Conservation (phyloP, 768 basidiomycete species). For the Pleurotus eryngii region DNA sequence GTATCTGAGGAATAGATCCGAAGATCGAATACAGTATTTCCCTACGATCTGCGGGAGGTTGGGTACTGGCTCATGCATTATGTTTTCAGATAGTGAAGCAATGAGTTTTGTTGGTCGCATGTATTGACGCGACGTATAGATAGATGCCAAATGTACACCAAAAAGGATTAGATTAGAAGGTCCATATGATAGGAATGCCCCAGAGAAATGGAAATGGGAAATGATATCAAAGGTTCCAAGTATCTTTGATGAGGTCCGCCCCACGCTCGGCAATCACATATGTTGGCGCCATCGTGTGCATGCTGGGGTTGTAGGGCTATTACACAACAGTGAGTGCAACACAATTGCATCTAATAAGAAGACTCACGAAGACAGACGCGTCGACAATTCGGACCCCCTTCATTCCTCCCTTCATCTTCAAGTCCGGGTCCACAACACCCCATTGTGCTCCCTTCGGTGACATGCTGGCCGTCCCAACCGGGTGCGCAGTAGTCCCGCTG, state of each 20-base stretch:
- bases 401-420: constrained; percentile 27
- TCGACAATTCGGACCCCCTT: constrained; percentile 34
- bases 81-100: too few species aligned
- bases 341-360: neutral
- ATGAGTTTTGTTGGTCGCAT: too few species aligned
- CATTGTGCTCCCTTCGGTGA: constrained; percentile 19
- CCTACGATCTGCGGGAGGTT: too few species aligned
- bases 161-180: too few species aligned
- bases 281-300: neutral
- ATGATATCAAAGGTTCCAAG: neutral
- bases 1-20: too few species aligned
- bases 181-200: too few species aligned
- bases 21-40: too few species aligned
- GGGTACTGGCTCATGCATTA: too few species aligned
- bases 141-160: too few species aligned
- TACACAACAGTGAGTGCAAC: neutral
- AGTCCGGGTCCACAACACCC: constrained; percentile 33
- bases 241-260: neutral
- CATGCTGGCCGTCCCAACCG: constrained; percentile 27
- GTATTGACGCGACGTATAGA: too few species aligned
- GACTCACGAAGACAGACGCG: constrained; percentile 33
- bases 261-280: neutral
- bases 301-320: neutral
- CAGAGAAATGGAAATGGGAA: too few species aligned
- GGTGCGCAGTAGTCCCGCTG: constrained; percentile 20